A percentile compares a stretch with the other conserved stretches of the same genome.
Conservation (phyloP, 2,329 filamentous ascomycete species). For the Cladobotryum mycophilum region DNA sequence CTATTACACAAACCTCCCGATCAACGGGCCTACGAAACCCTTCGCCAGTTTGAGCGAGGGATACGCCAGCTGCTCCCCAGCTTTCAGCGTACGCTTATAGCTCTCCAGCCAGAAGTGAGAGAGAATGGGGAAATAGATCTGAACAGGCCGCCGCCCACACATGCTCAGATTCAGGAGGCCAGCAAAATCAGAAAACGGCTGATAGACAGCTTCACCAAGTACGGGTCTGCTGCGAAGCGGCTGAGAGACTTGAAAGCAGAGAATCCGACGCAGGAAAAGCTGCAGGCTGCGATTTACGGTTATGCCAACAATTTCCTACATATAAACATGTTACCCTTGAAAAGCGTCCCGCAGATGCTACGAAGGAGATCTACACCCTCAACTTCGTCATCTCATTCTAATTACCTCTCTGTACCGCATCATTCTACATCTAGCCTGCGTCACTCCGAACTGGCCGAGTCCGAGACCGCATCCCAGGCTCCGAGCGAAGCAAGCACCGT, state of each 20-base stretch:
- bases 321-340: constrained; percentile 84
- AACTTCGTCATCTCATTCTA: constrained; percentile 21
- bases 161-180: constrained; percentile 73
- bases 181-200: constrained; percentile 84
- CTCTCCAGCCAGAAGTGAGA: constrained; percentile 54
- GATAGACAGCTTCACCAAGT: constrained; percentile 83
- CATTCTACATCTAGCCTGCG: constrained; percentile 35
- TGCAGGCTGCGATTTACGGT: constrained; percentile 78
- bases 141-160: constrained; percentile 41
- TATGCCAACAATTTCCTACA: constrained; percentile 80
- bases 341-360: constrained; percentile 63
- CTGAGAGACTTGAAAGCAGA: constrained; percentile 72
- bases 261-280: constrained; percentile 62
- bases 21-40: constrained; percentile 73
- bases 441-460: constrained; percentile 40
- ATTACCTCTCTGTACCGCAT: constrained; percentile 29
- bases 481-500: constrained; percentile 47
- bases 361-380: constrained; percentile 33
- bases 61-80: constrained; percentile 75
- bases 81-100: constrained; percentile 71
- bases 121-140: constrained; percentile 32
- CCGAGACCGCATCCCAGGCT: constrained; percentile 39
- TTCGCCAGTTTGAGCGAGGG: constrained; percentile 81
- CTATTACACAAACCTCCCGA: constrained; percentile 63
- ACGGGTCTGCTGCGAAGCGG: constrained; percentile 73